Percentiles rank a stretch among this genome's conserved stretches.
Conservation (phyloP, 768 basidiomycete species). For the Gloeophyllum trabeum region DNA sequence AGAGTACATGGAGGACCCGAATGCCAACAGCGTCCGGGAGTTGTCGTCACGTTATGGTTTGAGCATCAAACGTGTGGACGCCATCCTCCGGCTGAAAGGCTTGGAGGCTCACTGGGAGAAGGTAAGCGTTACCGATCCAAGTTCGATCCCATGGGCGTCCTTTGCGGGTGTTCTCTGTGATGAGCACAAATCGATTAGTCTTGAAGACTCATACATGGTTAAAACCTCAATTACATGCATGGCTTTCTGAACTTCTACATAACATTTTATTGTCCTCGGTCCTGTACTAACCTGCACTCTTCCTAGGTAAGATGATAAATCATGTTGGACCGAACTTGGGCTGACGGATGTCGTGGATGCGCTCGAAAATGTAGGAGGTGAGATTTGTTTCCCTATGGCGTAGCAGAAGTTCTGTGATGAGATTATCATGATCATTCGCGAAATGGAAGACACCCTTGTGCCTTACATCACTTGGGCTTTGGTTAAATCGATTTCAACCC, state of each 20-base stretch:
- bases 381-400: slow-evolving; percentile 10
- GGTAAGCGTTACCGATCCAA: slow-evolving; percentile 32
- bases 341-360: no score
- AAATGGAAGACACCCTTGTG: slow-evolving; percentile 47
- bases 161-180: slow-evolving; percentile 30
- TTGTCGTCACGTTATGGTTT: slow-evolving; percentile 55
- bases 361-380: slow-evolving; percentile 32
- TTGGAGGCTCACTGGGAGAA: slow-evolving; percentile 61
- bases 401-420: slow-evolving; percentile 29
- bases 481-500: slow-evolving; percentile 63
- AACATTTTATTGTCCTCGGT: slow-evolving; percentile 11
- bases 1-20: slow-evolving; percentile 48
- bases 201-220: slow-evolving; percentile 80
- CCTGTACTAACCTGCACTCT: slow-evolving; percentile 9
- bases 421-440: slow-evolving; percentile 57
- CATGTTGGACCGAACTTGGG: no score
- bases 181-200: slow-evolving; percentile 84
- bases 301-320: slow-evolving; percentile 6
- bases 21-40: slow-evolving; percentile 39
- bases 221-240: slow-evolving; percentile 30
- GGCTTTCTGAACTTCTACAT: slow-evolving; percentile 21
- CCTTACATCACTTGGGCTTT: slow-evolving; percentile 50
- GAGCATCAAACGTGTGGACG: slow-evolving; percentile 72
- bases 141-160: slow-evolving; percentile 8
- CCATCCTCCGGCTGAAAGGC: slow-evolving; percentile 74